phyloP scores from a whole-genome alignment of 768 basidiomycete genomes.

The Pleurotus djamor region DNA sequence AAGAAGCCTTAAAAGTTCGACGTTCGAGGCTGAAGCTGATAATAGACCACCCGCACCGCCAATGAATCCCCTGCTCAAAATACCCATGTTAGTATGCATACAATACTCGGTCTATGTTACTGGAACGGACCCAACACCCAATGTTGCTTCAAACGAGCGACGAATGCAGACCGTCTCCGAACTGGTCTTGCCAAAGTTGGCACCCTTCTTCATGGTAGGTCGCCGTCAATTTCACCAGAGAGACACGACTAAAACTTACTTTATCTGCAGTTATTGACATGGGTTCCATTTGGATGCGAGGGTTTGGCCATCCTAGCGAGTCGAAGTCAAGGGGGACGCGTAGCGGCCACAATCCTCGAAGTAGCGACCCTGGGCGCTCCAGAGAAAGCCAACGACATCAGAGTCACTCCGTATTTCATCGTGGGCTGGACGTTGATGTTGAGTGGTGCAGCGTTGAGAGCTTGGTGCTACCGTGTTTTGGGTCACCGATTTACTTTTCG shows the following conservation, averaged over 20 bases:
- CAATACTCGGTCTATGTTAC: not conserved
- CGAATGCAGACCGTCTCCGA: not conserved
- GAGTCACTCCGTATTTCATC: slow-evolving; percentile 21
- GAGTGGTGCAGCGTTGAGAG: slow-evolving; percentile 28
- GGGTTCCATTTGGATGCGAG: not conserved
- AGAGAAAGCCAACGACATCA: not conserved
- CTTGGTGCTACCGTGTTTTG: slow-evolving; percentile 31
- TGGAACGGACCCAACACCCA: not conserved
- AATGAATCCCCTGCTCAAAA: not conserved
- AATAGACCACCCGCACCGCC: not conserved
- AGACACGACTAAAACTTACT: not conserved
- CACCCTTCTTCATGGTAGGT: not conserved
- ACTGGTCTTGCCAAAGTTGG: not conserved
- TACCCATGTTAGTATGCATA: not conserved
- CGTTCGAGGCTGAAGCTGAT: too few relatives aligned
- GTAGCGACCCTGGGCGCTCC: not conserved
- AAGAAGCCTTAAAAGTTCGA: too few relatives aligned
- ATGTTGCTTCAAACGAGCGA: not conserved
- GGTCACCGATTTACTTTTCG: slow-evolving; percentile 35
- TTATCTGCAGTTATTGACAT: not conserved
- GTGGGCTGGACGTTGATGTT: slow-evolving; percentile 21
- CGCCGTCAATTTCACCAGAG: not conserved
- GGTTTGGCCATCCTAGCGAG: not conserved
- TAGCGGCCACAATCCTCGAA: not conserved
- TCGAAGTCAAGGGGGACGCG: not conserved